Conservation (phyloP, 148 eudicot species). For the Selenicereus undatus region DNA sequence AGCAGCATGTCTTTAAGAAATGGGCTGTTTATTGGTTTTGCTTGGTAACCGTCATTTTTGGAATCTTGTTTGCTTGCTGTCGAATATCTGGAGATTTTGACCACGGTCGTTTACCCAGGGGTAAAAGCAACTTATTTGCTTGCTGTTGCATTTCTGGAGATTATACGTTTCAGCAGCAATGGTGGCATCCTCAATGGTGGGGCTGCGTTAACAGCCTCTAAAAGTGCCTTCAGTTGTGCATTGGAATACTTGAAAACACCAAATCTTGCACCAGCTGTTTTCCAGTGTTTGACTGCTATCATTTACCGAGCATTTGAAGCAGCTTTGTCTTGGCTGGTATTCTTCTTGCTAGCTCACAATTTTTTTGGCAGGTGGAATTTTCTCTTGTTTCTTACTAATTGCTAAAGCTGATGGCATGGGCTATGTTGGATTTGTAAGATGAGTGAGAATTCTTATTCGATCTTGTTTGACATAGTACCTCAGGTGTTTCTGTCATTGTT, state of each 20-base stretch:
- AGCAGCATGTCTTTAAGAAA: not conserved
- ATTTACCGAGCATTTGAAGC: slow-evolving; percentile 89
- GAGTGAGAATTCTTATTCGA: not conserved
- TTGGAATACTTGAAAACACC: slow-evolving; percentile 96
- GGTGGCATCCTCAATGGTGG: slow-evolving; percentile 93
- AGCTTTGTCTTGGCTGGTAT: slow-evolving; percentile 88
- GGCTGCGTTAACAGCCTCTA: slow-evolving; percentile 52
- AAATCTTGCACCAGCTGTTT: slow-evolving; percentile 84
- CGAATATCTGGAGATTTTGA: no score
- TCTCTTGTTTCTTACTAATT: slow-evolving; percentile 4
- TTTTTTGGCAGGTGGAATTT: not conserved
- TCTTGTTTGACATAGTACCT: slow-evolving; percentile 8
- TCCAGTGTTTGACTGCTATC: slow-evolving; percentile 90
- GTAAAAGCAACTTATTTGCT: slow-evolving; percentile 98
- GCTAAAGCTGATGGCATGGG: not conserved
- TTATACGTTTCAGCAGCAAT: slow-evolving; percentile 95
- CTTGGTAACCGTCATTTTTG: not conserved
- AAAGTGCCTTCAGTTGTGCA: slow-evolving; percentile 97
- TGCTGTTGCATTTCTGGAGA: slow-evolving; percentile 94
- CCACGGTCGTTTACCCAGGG: slow-evolving; percentile 46
- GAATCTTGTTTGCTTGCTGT: no score
- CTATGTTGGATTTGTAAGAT: not conserved
- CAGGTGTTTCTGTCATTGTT: not conserved
- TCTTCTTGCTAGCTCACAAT: slow-evolving; percentile 10
- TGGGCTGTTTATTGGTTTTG: not conserved